A percentile compares a stretch with the other conserved stretches of the same genome.
These are phyloP conservation scores for Escovopsis weberi DNA, from an alignment of 2,329 filamentous ascomycete species.

Conservation along the genomic window DNA sequence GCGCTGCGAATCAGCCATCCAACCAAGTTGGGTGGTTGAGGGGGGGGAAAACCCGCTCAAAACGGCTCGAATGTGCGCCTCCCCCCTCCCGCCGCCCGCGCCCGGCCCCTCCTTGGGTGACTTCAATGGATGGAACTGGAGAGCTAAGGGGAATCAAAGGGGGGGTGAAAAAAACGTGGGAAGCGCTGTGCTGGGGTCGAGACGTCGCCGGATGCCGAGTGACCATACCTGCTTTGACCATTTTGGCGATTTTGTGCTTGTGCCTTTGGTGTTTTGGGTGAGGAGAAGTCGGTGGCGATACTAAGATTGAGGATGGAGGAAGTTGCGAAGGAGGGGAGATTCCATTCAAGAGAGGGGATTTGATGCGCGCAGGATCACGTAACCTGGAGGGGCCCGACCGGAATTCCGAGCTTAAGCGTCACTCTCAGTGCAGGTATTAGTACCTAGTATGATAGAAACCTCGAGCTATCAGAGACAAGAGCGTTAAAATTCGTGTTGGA, in stretches of 20 bases:
- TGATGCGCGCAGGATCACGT: not conserved
- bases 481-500: too few relatives aligned
- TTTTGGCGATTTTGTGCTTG: slow-evolving; percentile 50
- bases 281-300: slow-evolving; percentile 4
- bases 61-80: slow-evolving; percentile 27
- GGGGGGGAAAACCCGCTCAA: slow-evolving; percentile 42
- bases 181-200: too few relatives aligned
- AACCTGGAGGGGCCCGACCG: slow-evolving; percentile 1
- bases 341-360: not conserved
- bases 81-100: too few relatives aligned
- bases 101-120: too few relatives aligned
- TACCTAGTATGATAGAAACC: too few relatives aligned
- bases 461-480: too few relatives aligned
- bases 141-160: too few relatives aligned
- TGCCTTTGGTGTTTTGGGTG: slow-evolving; percentile 7
- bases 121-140: too few relatives aligned
- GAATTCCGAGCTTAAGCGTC: slow-evolving; percentile 2
- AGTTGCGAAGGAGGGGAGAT: slow-evolving; percentile 6
- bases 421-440: too few relatives aligned
- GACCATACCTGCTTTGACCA: slow-evolving; percentile 82
- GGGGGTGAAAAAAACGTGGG: too few relatives aligned
- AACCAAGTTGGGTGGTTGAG: slow-evolving; percentile 3
- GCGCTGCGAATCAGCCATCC: slow-evolving; percentile 10
- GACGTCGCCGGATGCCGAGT: too few relatives aligned
- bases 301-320: slow-evolving; percentile 4